Evolutionary conservation across 2,329 filamentous ascomycete species (phyloP), one percentile per base, ranked within the genome.

Genomic region (Davidsoniella eucalypti): DNA sequence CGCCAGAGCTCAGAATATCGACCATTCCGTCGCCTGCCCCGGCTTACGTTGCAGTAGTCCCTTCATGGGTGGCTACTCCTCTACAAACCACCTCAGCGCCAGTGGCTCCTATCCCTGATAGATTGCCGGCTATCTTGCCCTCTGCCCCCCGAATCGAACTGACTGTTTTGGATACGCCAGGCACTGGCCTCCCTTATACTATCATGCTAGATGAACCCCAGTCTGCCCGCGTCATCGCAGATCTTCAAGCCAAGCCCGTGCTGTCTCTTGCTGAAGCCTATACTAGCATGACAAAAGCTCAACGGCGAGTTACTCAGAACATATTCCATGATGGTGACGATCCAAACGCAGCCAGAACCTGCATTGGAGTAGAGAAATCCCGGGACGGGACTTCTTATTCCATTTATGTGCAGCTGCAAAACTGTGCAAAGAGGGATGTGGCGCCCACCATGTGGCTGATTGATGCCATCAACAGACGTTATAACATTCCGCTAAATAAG

Each of bases 381-480:
- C 21, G 37, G 10, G 14, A 29, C 7, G 6, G 16, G 16, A n/a
- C 8, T 5, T 16, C 43, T 25, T 45, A 33, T 45, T 33, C 43
- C 4, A 29, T 45, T 8, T 45, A 33, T 29, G 43, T 45, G n/a
- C 33, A 33, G 14, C 25, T 45, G 25, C 26, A 45, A 18, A 36
- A 23, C 14, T 14, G 14, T n/a, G 25, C 10, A 18, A 16, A 45
- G 43, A 29, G 25, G 21, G 43, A 45, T 33, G 26, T 25, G 26
- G 12, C 33, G 14, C 14, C 43, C 25, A 16, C 18, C 17, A n/a
- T 45, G 16, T 45, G 43, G 43, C n/a, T 45, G 43, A 45, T 45
- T 45, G 43, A 45, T 45, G 43, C 43, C 7, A 33, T 45, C 29
- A 45, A 45, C 16, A 25, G 43, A 29, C 33, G 43, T 17, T 45